Evolutionary conservation across 192 early-diverging fungal species (phyloP), one percentile per base, ranked within the genome.

Genomic region (Pecoramyces ruminantium): DNA sequence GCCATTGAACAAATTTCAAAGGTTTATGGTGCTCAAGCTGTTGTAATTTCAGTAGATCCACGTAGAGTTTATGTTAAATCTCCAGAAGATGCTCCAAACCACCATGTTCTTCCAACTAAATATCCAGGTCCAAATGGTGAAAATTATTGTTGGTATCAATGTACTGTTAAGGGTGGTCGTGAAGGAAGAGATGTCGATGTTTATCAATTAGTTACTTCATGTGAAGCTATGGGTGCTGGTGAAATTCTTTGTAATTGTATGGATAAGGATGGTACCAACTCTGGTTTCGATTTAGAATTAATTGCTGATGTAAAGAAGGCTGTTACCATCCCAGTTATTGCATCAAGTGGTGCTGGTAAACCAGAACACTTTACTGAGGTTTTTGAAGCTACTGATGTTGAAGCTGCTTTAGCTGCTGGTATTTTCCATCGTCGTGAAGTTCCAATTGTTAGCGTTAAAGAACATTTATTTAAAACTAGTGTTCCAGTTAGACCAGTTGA

Each of bases 191-290:
- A 98, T 85, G 78, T 96, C 29, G 98, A 99, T 86, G 98, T 98
- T 30, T 84, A 87, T 58, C 96, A 98, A 85, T 87, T 99, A 28
- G 94, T 96, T 21, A 89, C 90, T 18, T 93, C 95, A 0, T 96
- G 95, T 81, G 92, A 96, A 85, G 88, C 88, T 2, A 84, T 99
- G 81, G 98, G 98, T 21, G 97, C 97, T 0, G 98, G 98, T 13
- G 98, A 99, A 85, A 94, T 99, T 77, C 86, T 98, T 84, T 89
- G 98, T 79, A 99, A 99, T 85, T 97, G 97, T 85, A 99, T 99
- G 95, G 97, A 99, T 86, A 91, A 93, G 84, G 98, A 99, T 84
- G 98, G 98, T 6, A 98, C 95, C 28, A 99, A 98, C 84, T 92
- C 94, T 78, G 98, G 98, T 21, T 99, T 94, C 82, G 98, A 99